phyloP scores from a whole-genome alignment of 2,329 filamentous ascomycete genomes.

The Penicillium vulpinum region DNA sequence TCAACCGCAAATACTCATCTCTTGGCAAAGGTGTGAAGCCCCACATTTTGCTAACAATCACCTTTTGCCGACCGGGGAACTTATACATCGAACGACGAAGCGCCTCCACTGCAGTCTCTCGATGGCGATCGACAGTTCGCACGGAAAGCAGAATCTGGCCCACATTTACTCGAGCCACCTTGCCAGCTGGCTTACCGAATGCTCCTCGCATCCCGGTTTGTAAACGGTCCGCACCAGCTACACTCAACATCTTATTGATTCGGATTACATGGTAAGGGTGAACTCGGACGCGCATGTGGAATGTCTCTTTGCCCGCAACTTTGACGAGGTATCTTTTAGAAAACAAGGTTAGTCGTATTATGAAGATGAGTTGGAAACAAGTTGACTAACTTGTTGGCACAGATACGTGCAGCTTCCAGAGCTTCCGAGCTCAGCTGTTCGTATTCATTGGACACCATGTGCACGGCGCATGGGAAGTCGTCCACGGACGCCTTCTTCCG shows the following conservation, averaged over 20 bases:
- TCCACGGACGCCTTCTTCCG: constrained; percentile 9
- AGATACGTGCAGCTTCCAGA: constrained; percentile 8
- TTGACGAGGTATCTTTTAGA: not conserved
- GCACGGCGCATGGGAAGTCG: constrained; percentile 3
- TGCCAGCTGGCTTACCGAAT: not conserved
- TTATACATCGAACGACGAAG: constrained; percentile 12
- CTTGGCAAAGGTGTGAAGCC: not conserved
- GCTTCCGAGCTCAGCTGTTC: constrained; percentile 8
- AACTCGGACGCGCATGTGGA: not conserved
- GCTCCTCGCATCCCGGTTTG: not conserved
- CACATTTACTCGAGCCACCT: not conserved
- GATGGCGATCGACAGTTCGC: not conserved
- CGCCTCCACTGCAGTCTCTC: not conserved
- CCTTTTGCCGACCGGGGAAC: constrained; percentile 14
- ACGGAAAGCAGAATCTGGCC: not conserved
- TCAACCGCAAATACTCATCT: not conserved
- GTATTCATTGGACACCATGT: constrained; percentile 7
- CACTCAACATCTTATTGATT: not conserved
- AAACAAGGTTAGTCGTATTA: not conserved
- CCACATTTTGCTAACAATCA: constrained; percentile 7
- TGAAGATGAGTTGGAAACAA: too few relatives aligned
- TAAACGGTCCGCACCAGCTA: not conserved
- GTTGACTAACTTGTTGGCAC: constrained; percentile 2
- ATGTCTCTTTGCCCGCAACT: not conserved
- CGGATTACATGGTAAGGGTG: not conserved